These are phyloP conservation scores for Artomyces pyxidatus DNA, from an alignment of 768 basidiomycete genomes.

Conservation along the genomic window DNA sequence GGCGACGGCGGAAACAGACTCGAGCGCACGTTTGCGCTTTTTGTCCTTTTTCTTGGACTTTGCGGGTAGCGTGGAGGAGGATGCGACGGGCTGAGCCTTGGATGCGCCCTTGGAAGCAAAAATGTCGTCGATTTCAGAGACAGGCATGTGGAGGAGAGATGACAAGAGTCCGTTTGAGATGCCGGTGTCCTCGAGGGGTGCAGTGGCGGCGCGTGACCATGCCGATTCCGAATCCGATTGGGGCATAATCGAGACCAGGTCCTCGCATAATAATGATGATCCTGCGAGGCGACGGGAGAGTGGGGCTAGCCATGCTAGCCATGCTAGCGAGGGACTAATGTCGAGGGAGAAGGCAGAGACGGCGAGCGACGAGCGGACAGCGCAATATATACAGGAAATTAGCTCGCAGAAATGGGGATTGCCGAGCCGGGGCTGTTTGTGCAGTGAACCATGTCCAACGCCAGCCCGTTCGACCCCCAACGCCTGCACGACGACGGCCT, in stretches of 20 bases:
- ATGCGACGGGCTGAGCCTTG: slow-evolving; percentile 22
- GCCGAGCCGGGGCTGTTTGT: too few relatives aligned
- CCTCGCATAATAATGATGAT: too few relatives aligned
- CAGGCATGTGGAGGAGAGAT: slow-evolving; percentile 26
- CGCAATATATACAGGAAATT: background rate
- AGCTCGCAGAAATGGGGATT: too few relatives aligned
- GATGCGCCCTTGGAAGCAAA: slow-evolving; percentile 50
- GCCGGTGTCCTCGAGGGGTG: too few relatives aligned
- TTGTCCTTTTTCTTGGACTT: slow-evolving; percentile 42
- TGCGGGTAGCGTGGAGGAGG: slow-evolving; percentile 4
- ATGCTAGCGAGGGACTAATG: background rate
- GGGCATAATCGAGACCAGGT: too few relatives aligned
- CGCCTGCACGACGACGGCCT: slow-evolving; percentile 13
- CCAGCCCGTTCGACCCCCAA: too few relatives aligned
- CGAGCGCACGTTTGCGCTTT: slow-evolving; percentile 25
- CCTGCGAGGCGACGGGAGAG: too few relatives aligned
- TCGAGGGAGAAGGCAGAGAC: background rate
- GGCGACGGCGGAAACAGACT: slow-evolving; percentile 8
- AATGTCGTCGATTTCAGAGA: slow-evolving; percentile 83
- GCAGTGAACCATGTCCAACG: too few relatives aligned
- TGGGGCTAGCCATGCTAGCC: too few relatives aligned
- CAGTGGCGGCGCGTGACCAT: too few relatives aligned
- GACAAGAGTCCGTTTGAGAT: slow-evolving; percentile 11
- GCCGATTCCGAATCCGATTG: too few relatives aligned
- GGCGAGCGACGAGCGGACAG: background rate